Evolutionary conservation across 1,139 yeast genomes (phyloP), one percentile per base, ranked within the genome.

Genomic region (Cylindricascospora bacillispora): DNA sequence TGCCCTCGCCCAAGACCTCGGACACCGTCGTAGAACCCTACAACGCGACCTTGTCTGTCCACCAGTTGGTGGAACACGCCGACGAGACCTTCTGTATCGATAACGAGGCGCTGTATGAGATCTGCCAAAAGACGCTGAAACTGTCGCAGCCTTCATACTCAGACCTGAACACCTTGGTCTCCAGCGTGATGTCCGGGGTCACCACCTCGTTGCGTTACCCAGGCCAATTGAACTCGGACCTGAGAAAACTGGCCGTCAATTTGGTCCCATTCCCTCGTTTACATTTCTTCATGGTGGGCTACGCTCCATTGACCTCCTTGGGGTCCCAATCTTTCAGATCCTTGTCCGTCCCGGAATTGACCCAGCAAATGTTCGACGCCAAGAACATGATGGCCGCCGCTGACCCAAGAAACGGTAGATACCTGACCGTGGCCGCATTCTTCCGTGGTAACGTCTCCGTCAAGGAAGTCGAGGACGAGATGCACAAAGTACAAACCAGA

Each of bases 301-400:
- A 79, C 55, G 94, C 95, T 26, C 95, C 95, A 41, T 68, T 83
- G 52, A 77, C 92, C 26, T 73, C 93, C 10, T 63, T 75, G 43
- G 78, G 80, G 28, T 70, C 93, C 15, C 74, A 78, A 54, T 74
- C 83, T 15, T 83, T 83, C 64, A 73, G 92, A 60, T 71, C 86
- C 16, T 67, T 81, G 49, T 71, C 85, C 31, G 95, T 83, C 30
- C 92, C 93, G 25, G 95, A 83, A 59, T 70, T 83, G 52, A 81
- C 94, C 30, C 93, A 81, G 62, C 95, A 83, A 62, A 73, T 83
- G 76, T 83, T 83, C 51, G 93, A 83, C 56, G 68, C 93, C 37
- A 77, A 74, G 57, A 83, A 82, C 58, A 80, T 82, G 92, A 83
- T 83, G 95, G 94, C 94, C 22, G 94, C 93, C 29, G 72, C 89